Base-by-base conservation (phyloP, 805 yeast genomes). In the Yarrowia sp. region DNA sequence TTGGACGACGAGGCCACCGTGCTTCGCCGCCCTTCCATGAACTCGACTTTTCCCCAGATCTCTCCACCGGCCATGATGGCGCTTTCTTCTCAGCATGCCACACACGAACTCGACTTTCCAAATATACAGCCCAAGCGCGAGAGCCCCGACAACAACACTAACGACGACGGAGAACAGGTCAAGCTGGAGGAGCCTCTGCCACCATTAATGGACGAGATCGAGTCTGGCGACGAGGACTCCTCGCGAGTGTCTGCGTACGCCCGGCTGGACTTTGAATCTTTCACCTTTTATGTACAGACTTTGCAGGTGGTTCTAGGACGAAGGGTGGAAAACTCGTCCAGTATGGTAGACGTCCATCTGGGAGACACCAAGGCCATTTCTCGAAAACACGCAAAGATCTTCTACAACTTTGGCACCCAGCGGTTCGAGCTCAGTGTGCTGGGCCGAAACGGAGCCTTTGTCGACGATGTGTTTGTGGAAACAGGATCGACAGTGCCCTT, bases 371-470 rank as follows among this genome's bases (percentile, higher is more conserved):
- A 95, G 79, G 96, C 98, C 10, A 92, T 95, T 17, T 92, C 97
- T 7, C 81, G 99, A 75, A 83, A 92, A 69, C 99, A 95, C 78
- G 99, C 98, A 5, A 93, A 91, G 78, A 94, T 95, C 15, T 94
- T 93, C 76, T 95, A 94, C 80, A 95, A 95, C 76, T 95, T 95
- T 78, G 98, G 97, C 3, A 92, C 96, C 3, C 98, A 94, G 76
- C 80, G 97, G 71, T 95, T 95, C 75, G 99, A 95, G 77, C 80
- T 95, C 53, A 88, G 96, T 9, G 92, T 95, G 1, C 82, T 93
- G 72, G 99, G 99, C 19, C 84, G 97, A 72, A 95, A 95, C 76
- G 99, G 99, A 44, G 98, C 98, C 2, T 95, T 95, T 81, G 97
- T 95, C 3, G 95, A 94, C 77, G 97, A 92, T 71, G 82, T 82